phyloP scores from a whole-genome alignment of 2,329 filamentous ascomycete genomes.

The Bipolaris oryzae region DNA sequence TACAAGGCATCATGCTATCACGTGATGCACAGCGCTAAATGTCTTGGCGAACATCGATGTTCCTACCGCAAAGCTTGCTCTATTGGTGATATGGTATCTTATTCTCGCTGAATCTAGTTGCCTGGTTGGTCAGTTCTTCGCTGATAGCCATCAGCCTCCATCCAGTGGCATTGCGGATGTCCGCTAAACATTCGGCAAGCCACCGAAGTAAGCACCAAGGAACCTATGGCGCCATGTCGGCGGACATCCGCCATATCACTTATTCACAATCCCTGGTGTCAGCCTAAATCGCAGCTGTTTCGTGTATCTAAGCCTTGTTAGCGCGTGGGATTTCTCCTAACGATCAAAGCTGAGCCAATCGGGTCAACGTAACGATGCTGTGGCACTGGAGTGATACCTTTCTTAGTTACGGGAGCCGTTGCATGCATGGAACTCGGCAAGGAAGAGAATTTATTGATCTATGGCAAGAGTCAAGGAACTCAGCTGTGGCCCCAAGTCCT shows the following conservation, averaged over 20 bases:
- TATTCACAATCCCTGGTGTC: neutral
- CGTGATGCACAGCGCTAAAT: neutral
- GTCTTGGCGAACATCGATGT: neutral
- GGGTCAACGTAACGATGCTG: neutral
- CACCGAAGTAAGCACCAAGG: neutral
- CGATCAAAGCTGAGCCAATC: neutral
- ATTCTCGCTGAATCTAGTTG: too few relatives aligned
- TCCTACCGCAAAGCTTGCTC: too few relatives aligned
- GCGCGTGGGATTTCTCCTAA: neutral
- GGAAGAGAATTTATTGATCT: neutral
- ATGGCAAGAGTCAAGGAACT: neutral
- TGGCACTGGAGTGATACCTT: neutral
- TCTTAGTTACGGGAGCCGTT: neutral
- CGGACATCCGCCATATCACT: conserved; percentile 1
- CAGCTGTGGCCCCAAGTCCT: neutral
- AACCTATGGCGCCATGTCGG: neutral
- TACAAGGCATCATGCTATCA: neutral
- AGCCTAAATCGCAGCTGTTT: neutral
- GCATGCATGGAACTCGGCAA: neutral
- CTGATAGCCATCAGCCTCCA: neutral
- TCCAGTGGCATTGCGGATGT: neutral
- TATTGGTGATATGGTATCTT: too few relatives aligned
- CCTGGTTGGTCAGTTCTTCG: too few relatives aligned
- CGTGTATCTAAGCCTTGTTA: neutral
- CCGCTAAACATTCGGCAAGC: conserved; percentile 1